Base-by-base conservation (phyloP, 106 monocot genomes). In the Dendrobium catenatum region DNA sequence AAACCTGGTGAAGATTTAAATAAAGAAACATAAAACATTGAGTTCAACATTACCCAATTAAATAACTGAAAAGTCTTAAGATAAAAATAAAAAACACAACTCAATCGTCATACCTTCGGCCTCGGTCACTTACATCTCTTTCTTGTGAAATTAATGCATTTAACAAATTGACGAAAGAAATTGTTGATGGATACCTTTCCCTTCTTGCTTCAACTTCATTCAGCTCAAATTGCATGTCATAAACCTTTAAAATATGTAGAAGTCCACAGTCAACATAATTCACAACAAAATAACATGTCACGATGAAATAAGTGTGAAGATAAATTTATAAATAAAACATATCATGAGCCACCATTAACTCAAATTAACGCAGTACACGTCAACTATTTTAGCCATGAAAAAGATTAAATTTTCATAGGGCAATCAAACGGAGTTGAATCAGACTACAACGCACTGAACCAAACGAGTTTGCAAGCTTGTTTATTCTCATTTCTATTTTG, bases 181-280 rank as follows among this genome's bases (percentile, higher is more conserved):
- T 93, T 3, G 97, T 94, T 9, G 97, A 98, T 59, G 97, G 97
- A 89, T 98, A 98, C 79, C 84, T 92, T 81, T 98, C 97, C 77
- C 68, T 92, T 82, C 92, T 93, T 80, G 97, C 90, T 88, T 98
- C 97, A 33, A 98, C 87, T 89, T 98, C 97, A 87, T 95, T 93
- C 58, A 98, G 84, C 75, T 98, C 90, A 88, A 85, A 90, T 55
- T 86, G 88, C 96, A 96, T 96, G 86, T 96, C 96, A 87, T 96
- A 96, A 79, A 92, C 81, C 96, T 96, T 83, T 56, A 3, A 76
- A 0, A 27, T 3, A 70, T 11, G 11, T n/a, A 70, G n/a, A 31
- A 70, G 33, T 15, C 19, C 19, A 44, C 20, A 19, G 44, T 42
- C 43, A 74, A 3, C 33, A 70, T 70, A 33, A 33, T 16, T 37